Evolutionary conservation across 1,139 yeast genomes (phyloP), one percentile per base, ranked within the genome.

Genomic region (Suhomyces maxii): DNA sequence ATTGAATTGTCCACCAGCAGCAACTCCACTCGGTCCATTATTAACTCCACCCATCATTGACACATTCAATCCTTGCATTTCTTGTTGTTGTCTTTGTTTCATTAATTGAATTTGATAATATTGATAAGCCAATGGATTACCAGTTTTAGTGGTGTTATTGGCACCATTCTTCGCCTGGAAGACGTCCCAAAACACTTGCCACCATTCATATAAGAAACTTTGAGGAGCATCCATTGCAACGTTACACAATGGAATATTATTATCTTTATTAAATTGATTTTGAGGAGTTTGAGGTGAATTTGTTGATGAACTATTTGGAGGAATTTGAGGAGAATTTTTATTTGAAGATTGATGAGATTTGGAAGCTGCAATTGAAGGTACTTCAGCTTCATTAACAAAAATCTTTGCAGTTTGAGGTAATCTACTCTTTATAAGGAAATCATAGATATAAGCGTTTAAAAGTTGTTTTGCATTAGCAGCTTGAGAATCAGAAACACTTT

Each of bases 181-280:
- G 39, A 89, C 84, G 63, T 91, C 97, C 97, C 97, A 91, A 62
- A 90, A 91, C 31, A 90, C 83, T 69, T 84, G 90, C 97, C 97
- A 91, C 97, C 98, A 91, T 63, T 90, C 97, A 57, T 80, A 84
- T 39, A 90, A 69, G 59, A 89, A 90, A 8, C 97, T 95, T 57
- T 86, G 91, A 0, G 96, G 95, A 5, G 95, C 84, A 60, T 89
- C 89, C 80, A 81, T 79, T 26, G 83, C 74, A 57, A 81, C 75
- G 44, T 71, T 69, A 48, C 80, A 64, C 26, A 70, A 69, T 1
- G 86, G 83, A 26, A 82, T 63, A 45, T 76, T 77, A 49, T 71
- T 63, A 7, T 69, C 73, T 46, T 67, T 67, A 38, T 58, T 61
- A 42, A 62, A 54, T 45, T 64, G 71, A 39, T 47, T 50, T 31